Conservation (phyloP, 176 grass and related monocot species). For the Aechmea fasciata region DNA sequence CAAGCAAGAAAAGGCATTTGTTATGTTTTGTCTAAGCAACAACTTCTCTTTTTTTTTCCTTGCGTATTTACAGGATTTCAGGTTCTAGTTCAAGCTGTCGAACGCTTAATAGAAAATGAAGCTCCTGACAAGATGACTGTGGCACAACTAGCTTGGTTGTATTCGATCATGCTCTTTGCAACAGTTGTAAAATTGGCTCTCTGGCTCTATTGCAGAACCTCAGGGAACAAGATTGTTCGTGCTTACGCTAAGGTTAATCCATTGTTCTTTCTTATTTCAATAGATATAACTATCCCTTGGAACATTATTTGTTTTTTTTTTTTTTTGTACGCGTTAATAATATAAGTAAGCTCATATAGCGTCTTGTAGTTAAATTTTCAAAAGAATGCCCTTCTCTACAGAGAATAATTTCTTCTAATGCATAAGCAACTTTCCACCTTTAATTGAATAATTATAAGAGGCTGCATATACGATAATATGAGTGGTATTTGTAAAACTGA, state of each 20-base stretch:
- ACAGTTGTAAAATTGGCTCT: slow-evolving; percentile 19
- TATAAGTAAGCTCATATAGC: too few species aligned
- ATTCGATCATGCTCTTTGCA: slow-evolving; percentile 17
- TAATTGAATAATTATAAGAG: too few species aligned
- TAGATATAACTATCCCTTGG: too few species aligned
- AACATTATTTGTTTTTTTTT: too few species aligned
- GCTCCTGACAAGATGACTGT: slow-evolving; percentile 13
- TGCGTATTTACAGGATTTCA: slow-evolving; percentile 12
- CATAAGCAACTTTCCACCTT: too few species aligned
- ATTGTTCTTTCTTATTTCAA: not conserved
- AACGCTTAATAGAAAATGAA: slow-evolving; percentile 10
- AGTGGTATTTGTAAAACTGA: not conserved
- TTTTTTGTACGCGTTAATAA: too few species aligned
- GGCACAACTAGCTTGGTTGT: slow-evolving; percentile 8
- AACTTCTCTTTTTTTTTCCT: not conserved
- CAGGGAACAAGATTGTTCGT: slow-evolving; percentile 19
- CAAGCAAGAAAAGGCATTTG: not conserved
- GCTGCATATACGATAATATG: not conserved
- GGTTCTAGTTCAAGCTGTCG: slow-evolving; percentile 16
- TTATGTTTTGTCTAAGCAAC: not conserved
- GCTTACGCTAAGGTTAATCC: slow-evolving; percentile 22
- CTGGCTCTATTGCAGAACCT: slow-evolving; percentile 27
- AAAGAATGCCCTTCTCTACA: too few species aligned
- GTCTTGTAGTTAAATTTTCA: too few species aligned
- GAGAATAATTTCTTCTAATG: not conserved